Percentiles rank a stretch among this genome's conserved stretches.
Conservation (phyloP, 495 filamentous ascomycete genomes). For the Copromyces sp. region DNA sequence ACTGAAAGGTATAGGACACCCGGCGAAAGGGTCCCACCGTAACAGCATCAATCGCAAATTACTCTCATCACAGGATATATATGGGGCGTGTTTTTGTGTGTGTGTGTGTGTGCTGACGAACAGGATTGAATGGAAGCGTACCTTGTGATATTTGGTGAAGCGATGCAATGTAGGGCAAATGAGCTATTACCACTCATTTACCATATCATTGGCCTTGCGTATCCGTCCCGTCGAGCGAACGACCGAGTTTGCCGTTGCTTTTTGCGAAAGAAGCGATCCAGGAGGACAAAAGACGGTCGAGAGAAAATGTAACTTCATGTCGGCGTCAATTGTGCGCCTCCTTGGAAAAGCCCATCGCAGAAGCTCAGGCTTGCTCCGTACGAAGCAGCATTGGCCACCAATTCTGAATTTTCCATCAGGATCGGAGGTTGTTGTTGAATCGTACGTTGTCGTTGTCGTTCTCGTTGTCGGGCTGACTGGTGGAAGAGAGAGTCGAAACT, state of each 20-base stretch:
- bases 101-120: not conserved
- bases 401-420: not conserved
- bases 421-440: not conserved
- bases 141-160: not conserved
- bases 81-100: not conserved
- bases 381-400: not conserved
- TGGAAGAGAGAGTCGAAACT: not conserved
- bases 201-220: not conserved
- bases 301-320: not conserved
- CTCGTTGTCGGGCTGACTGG: not conserved
- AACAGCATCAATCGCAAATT: slow-evolving; percentile 28
- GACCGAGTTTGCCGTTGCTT: not conserved
- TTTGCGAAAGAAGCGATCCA: not conserved
- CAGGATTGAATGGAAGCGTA: not conserved
- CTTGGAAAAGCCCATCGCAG: not conserved
- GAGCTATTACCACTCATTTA: not conserved
- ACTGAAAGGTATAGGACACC: slow-evolving; percentile 18
- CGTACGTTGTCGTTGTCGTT: too few species aligned
- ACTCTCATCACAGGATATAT: slow-evolving; percentile 17
- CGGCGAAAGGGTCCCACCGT: slow-evolving; percentile 23
- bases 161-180: not conserved
- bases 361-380: not conserved
- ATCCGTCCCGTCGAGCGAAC: not conserved
- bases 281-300: not conserved
- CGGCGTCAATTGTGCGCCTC: not conserved